Conservation (phyloP, 495 filamentous ascomycete genomes). For the Trichodelitschia bisporula region DNA sequence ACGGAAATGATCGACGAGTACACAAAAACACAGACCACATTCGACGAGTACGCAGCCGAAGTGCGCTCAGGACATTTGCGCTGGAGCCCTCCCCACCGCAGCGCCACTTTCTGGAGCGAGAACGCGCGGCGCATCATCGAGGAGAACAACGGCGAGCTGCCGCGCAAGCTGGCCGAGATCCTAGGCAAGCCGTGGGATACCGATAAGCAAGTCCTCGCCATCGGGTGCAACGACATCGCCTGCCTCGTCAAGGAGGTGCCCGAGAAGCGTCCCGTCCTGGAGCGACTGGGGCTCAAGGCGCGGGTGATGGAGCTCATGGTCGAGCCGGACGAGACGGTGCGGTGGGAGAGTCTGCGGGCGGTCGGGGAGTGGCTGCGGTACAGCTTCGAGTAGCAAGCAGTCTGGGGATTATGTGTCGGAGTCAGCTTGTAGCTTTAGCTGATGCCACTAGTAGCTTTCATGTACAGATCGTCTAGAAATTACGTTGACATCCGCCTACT, state of each 20-base stretch:
- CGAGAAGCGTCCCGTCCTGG: conserved; percentile 56
- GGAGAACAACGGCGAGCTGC: conserved; percentile 49
- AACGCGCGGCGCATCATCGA: conserved; percentile 88
- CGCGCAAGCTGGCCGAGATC: conserved; percentile 69
- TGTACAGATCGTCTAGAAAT: too few species aligned
- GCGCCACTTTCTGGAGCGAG: conserved; percentile 75
- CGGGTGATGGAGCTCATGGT: conserved; percentile 92
- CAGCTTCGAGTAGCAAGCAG: too few species aligned
- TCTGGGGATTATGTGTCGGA: too few species aligned
- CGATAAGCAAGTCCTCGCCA: conserved; percentile 87
- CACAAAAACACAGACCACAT: conserved; percentile 87
- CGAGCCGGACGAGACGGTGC: conserved; percentile 65
- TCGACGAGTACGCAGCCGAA: conserved; percentile 86
- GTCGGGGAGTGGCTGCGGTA: conserved; percentile 89
- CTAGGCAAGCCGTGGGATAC: conserved; percentile 65
- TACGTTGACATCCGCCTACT: too few species aligned
- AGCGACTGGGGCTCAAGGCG: conserved; percentile 74
- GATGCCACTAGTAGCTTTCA: too few species aligned
- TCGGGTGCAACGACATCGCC: conserved; percentile 87
- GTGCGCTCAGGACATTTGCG: conserved; percentile 69
- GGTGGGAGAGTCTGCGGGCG: conserved; percentile 87
- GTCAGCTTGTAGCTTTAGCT: too few species aligned
- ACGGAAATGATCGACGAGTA: conserved; percentile 72
- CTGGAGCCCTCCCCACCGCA: conserved; percentile 90
- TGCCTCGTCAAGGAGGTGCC: conserved; percentile 74